These are phyloP conservation scores for Erythrophleum ivorense DNA, from an alignment of 331 rosid species.

Conservation along the genomic window DNA sequence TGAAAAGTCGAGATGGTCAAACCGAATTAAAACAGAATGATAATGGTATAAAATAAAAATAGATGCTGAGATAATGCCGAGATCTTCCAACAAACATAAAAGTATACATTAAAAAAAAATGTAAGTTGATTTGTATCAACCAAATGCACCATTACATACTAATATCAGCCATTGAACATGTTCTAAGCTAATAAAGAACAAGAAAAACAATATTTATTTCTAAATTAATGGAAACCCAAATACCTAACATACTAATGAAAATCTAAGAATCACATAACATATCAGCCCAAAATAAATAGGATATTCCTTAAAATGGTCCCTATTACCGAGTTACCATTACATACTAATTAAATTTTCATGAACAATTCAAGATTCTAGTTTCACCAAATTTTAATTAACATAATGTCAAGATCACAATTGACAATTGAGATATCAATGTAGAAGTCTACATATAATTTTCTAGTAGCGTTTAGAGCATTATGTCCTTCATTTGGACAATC, in stretches of 20 bases:
- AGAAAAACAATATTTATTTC: not conserved
- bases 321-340: not conserved
- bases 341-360: not conserved
- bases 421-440: not conserved
- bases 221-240: not conserved
- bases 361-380: not conserved
- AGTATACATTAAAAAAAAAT: not conserved
- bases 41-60: too few relatives aligned
- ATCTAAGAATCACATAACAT: not conserved
- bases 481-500: not conserved
- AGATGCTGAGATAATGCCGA: too few relatives aligned
- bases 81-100: too few relatives aligned
- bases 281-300: not conserved
- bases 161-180: not conserved
- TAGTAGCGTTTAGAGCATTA: not conserved
- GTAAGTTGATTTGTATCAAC: not conserved
- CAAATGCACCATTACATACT: not conserved
- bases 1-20: too few relatives aligned
- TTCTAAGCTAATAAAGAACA: not conserved
- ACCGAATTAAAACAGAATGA: too few relatives aligned
- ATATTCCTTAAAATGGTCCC: not conserved
- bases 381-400: not conserved
- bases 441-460: not conserved
- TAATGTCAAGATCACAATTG: not conserved
- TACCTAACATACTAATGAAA: not conserved